A percentile compares a stretch with the other conserved stretches of the same genome.
Conservation (phyloP, 805 yeast genomes). For the Candida krabiensis region DNA sequence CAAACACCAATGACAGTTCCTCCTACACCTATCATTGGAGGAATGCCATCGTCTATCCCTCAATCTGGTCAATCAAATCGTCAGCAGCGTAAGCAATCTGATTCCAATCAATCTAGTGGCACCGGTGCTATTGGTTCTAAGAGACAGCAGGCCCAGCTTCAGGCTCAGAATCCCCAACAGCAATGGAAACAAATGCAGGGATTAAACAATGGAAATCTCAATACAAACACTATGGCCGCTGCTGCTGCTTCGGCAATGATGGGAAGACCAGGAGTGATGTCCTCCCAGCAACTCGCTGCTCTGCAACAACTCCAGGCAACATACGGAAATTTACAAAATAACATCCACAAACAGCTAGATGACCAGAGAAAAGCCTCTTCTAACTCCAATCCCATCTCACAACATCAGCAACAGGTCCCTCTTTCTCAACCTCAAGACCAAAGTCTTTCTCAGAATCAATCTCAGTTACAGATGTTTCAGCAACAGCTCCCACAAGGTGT, state of each 20-base stretch:
- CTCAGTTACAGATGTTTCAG: constrained; percentile 7
- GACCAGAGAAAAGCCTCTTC: constrained; percentile 17
- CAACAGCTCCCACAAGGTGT: constrained; percentile 11
- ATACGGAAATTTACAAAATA: constrained; percentile 29
- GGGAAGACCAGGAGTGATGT: constrained; percentile 26
- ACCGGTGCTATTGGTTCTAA: no score
- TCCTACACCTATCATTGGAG: constrained; percentile 13
- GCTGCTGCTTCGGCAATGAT: constrained; percentile 28
- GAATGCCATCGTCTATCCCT: background rate
- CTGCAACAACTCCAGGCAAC: constrained; percentile 31
- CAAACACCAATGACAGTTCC: constrained; percentile 22
- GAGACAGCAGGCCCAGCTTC: constrained; percentile 2
- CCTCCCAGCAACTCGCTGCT: constrained; percentile 25
- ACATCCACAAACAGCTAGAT: constrained; percentile 21
- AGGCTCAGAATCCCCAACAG: constrained; percentile 10
- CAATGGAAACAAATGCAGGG: constrained; percentile 25
- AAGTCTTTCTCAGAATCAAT: background rate
- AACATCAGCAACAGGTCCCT: constrained; percentile 4
- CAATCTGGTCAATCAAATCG: background rate
- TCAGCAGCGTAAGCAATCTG: background rate
- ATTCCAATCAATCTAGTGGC: background rate
- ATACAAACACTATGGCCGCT: constrained; percentile 22
- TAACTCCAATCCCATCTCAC: background rate
- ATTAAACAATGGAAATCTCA: constrained; percentile 10
- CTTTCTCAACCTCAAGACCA: constrained; percentile 4